Evolutionary conservation across 768 basidiomycete genomes (phyloP).

Genomic region (Fomitopsis pulvina): DNA sequence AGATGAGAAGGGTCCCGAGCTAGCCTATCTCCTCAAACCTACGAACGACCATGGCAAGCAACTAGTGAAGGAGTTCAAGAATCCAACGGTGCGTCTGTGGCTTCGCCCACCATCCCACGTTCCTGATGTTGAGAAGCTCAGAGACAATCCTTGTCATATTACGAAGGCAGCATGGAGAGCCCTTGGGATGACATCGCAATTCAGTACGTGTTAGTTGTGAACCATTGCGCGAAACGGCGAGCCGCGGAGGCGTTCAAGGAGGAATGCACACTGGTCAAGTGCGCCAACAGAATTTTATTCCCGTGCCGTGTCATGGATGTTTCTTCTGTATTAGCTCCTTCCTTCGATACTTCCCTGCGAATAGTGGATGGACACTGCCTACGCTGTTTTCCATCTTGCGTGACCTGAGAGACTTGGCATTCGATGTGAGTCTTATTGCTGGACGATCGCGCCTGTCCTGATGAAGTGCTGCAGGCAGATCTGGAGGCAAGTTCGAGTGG

Average conservation of each 20-base stretch:
- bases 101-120: not conserved
- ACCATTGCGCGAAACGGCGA: slow-evolving; percentile 60
- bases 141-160: slow-evolving; percentile 31
- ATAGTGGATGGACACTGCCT: slow-evolving; percentile 83
- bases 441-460: not conserved
- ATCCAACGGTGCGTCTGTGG: slow-evolving; percentile 38
- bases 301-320: not conserved
- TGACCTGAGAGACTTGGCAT: slow-evolving; percentile 80
- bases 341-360: slow-evolving; percentile 71
- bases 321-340: slow-evolving; percentile 43
- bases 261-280: slow-evolving; percentile 71
- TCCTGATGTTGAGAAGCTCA: not conserved
- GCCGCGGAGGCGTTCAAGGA: slow-evolving; percentile 75
- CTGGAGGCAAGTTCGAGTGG: slow-evolving; percentile 34
- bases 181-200: slow-evolving; percentile 89
- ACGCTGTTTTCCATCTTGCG: slow-evolving; percentile 75
- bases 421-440: slow-evolving; percentile 48
- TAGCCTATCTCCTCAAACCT: slow-evolving; percentile 71
- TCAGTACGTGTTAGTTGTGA: slow-evolving; percentile 72
- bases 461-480: slow-evolving; percentile 42
- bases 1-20: slow-evolving; percentile 57
- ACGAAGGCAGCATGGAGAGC: slow-evolving; percentile 55
- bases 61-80: slow-evolving; percentile 65
- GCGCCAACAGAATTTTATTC: not conserved
- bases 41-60: slow-evolving; percentile 75